Percentiles rank a stretch among this genome's conserved stretches.
Conservation (phyloP, 2,329 filamentous ascomycete species). For the Pseudohalonectria lignicola region DNA sequence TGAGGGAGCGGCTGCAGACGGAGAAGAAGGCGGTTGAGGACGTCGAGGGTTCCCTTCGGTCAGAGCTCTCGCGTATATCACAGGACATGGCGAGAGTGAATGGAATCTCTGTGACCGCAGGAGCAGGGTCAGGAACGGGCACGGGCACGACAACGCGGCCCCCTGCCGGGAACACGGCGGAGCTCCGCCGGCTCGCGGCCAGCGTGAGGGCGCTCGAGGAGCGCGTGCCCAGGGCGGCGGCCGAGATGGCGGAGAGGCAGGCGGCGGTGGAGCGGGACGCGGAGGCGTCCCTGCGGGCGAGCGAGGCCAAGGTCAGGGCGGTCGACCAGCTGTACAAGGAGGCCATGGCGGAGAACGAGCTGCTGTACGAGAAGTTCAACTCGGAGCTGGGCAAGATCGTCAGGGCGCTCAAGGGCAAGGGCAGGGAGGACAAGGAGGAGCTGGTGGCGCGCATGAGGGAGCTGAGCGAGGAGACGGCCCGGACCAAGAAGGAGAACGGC, state of each 20-base stretch:
- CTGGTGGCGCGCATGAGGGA: constrained; percentile 61
- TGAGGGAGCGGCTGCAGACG: constrained; percentile 74
- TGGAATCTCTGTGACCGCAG: constrained; percentile 9
- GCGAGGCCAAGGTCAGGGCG: constrained; percentile 67
- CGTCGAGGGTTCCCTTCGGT: constrained; percentile 57
- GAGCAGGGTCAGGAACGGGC: no score
- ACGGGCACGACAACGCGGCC: background rate
- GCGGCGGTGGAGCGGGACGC: constrained; percentile 58
- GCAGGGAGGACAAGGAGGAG: constrained; percentile 70
- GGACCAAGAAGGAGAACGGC: constrained; percentile 76
- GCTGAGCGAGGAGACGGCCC: constrained; percentile 63
- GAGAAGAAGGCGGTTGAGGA: constrained; percentile 67
- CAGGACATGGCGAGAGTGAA: constrained; percentile 61
- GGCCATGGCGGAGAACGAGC: constrained; percentile 80
- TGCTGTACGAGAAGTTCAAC: constrained; percentile 86
- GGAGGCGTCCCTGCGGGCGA: constrained; percentile 58
- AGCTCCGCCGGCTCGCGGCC: constrained; percentile 38
- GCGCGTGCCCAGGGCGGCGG: constrained; percentile 47
- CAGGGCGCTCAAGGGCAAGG: constrained; percentile 59
- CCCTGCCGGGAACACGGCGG: constrained; percentile 18
- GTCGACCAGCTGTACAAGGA: constrained; percentile 87
- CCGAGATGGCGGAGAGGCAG: constrained; percentile 50
- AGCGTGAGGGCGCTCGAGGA: constrained; percentile 58
- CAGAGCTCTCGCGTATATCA: constrained; percentile 69
- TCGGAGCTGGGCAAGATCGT: constrained; percentile 78